These are phyloP conservation scores for Apiospora rasikravindrae DNA, from an alignment of 2,329 filamentous ascomycete species.

Conservation along the genomic window DNA sequence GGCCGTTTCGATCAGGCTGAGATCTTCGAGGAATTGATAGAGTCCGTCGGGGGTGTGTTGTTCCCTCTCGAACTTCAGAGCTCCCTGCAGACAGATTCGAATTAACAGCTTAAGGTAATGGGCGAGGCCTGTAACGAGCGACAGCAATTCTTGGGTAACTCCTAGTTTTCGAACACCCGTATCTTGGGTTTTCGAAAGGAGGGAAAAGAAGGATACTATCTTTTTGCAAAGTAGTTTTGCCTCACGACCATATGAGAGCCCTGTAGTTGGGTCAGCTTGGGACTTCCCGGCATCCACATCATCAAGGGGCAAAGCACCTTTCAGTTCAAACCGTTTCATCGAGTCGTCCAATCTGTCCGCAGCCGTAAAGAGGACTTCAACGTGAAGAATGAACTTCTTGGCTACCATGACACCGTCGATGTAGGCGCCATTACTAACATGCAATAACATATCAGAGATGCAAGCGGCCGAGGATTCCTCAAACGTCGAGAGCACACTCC, in stretches of 20 bases:
- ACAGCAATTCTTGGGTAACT: constrained; percentile 97
- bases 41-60: constrained; percentile 75
- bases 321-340: constrained; percentile 72
- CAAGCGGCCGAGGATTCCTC: constrained; percentile 97
- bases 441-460: constrained; percentile 98
- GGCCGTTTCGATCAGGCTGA: constrained; percentile 80
- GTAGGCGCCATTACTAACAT: constrained; percentile 97
- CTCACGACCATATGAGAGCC: constrained; percentile 89
- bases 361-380: constrained; percentile 89
- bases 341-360: constrained; percentile 83
- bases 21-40: constrained; percentile 80
- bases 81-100: constrained; percentile 92
- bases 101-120: constrained; percentile 98
- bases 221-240: constrained; percentile 99
- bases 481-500: constrained; percentile 96
- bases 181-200: constrained; percentile 94
- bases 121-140: constrained; percentile 91
- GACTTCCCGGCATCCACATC: neutral
- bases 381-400: constrained; percentile 94
- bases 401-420: constrained; percentile 93
- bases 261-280: constrained; percentile 47
- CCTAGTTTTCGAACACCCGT: constrained; percentile 88
- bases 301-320: constrained; percentile 60
- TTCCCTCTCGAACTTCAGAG: constrained; percentile 89
- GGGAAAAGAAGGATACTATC: constrained; percentile 95